Base-by-base conservation (phyloP, 192 early-diverging fungal species). In the Dissophora ornata region DNA sequence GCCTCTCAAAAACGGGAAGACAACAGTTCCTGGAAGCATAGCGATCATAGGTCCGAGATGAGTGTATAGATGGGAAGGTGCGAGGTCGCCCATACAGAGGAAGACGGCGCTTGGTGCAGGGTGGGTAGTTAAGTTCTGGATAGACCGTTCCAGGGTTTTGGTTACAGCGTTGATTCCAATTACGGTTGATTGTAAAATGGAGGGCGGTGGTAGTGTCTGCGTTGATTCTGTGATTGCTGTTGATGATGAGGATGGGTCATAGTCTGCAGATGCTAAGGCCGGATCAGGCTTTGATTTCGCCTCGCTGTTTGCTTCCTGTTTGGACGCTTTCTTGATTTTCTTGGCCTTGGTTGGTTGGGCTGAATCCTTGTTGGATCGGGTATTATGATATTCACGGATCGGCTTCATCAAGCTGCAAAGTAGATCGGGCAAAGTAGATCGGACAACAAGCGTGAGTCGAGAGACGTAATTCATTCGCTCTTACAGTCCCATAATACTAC, bases 91-190 rank as follows among this genome's bases (percentile, higher is more conserved):
- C 22, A 67, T 77, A 36, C 73, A 77, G 3, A 77, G 40, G 25
- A 62, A 67, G 33, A 77, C 38, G 4, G 59, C 73, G 11, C 64
- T 62, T 7, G 73, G 73, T 34, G 73, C 38, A 19, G 65, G 52
- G 26, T 62, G 21, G 2, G 45, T 15, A 1, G 26, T 21, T 5
- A 62, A 22, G 29, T 77, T 24, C n/a, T 67, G 57, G 22, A 77
- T 67, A 16, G 73, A 77, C 25, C 64, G 26, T 33, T 77, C 73
- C 21, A 77, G 16, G 12, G 50, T 36, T 29, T 65, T 77, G 32
- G 73, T 77, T 6, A 77, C 54, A 1, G 73, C 48, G 13, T 77
- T 77, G 59, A 77, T 77, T 8, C 73, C 73, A 15, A 77, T 62
- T 2, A 49, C 48, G 6, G 41, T 34, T 0, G 49, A 57, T 18